Evolutionary conservation across 768 basidiomycete genomes (phyloP), one percentile per base, ranked within the genome.

Genomic region (Podaxis pistillaris): DNA sequence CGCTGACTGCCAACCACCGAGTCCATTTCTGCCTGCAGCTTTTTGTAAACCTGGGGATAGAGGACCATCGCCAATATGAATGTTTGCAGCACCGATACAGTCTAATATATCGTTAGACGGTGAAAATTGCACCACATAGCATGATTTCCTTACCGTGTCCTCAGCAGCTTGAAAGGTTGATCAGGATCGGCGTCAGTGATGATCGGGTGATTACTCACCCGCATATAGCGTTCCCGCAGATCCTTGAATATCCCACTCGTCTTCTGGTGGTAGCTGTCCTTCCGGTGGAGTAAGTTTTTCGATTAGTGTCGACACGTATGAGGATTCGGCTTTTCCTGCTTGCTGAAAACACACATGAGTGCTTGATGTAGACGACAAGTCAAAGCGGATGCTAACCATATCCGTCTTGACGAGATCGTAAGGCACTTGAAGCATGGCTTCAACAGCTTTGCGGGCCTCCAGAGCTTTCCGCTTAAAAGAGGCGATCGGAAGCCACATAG

Each of bases 1-100:
- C 83, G 78, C 53, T 75, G 70, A 44, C 63, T 70, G 49, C 81
- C 81, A 63, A 81, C 71, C 6, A 82, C 76, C 52, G 64, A 65
- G 69, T 87, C 85, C 44, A 87, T 71, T 69, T 87, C 83, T 50
- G 72, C 72, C 65, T 86, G 86, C 8, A 76, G 78, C 68, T 77
- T 80, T 64, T 70, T 72, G 56, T 82, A 78, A 17, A 83, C 78
- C 2, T 80, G 72, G 17, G 86, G 86, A 68, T 85, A 68, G 33
- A 81, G 73, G 51, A 82, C 73, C 83, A 86, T 85, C 3, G 84
- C 81, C 11, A 86, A 77, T 26, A 84, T 64, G 67, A 86, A 85
- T 3, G 78, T 75, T 41, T 79, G 74, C 41, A 86, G 69, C 13
- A 80, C 74, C 13, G 83, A 79, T 12, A 81, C 76, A 2, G 83